Base-by-base conservation (phyloP, 2,329 filamentous ascomycete genomes). In the Pseudogymnoascus sp. region DNA sequence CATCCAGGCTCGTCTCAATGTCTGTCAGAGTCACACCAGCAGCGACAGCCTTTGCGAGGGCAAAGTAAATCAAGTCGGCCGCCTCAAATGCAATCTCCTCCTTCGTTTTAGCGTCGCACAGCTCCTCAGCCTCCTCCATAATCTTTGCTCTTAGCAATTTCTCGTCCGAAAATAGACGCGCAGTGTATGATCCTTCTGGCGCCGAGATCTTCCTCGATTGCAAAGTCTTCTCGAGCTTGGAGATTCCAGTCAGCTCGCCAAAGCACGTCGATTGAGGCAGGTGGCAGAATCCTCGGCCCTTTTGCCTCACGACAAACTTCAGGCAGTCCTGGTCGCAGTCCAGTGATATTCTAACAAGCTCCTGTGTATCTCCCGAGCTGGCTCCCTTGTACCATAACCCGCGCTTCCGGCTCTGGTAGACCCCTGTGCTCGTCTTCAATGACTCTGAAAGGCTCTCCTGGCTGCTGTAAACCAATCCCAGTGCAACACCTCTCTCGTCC, bases 301-400 rank as follows among this genome's bases (percentile, higher is more conserved):
- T 91, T 74, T 99, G 94, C 67, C 84, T 87, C 43, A 97, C 93
- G 12, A 91, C 83, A 73, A 97, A 97, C 66, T 89, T 88, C 68
- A 99, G 76, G 62, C 92, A 95, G 74, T 99, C 94, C 65, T 88
- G 88, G 74, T 99, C 94, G 74, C 94, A 99, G 74, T 99, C 94
- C 60, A 95, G 79, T 1, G 88, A 88, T 65, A 99, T 82, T 62
- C 86, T 86, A 20, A 97, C 79, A 58, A 99, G 80, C 73, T 97
- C 87, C 74, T 99, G 94, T 11, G 90, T 90, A 72, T 97, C 92
- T 12, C 94, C 94, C 60, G 93, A 97, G 7, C 89, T 94, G 59
- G 92, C 90, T 5, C 94, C 94, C 78, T 99, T 99, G 75, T 96
- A 88, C 94, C 94, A 99, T 28, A 99, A 76, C 0, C 94, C 94